Percentiles rank a stretch among this genome's conserved stretches.
These are phyloP conservation scores for Kwoniella dejecticola DNA, from an alignment of 768 basidiomycete species.

Conservation along the genomic window DNA sequence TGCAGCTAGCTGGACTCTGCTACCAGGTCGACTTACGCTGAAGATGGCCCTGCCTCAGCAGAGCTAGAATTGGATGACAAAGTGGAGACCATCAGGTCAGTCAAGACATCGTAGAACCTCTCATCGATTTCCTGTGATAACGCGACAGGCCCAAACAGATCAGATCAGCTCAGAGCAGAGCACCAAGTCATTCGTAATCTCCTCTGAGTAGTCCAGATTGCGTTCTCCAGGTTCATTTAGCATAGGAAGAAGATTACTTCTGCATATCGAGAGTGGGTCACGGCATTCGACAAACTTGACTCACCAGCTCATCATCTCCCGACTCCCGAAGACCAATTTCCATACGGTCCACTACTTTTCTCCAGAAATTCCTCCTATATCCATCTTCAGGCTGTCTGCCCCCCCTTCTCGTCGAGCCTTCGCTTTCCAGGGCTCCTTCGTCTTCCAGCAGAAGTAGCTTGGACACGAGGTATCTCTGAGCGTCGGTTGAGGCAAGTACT, in stretches of 20 bases:
- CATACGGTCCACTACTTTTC: slow-evolving; percentile 25
- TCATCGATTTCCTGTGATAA: slow-evolving; percentile 46
- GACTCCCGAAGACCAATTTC: slow-evolving; percentile 27
- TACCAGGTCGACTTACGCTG: no score
- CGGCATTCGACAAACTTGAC: no score
- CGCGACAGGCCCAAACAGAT: slow-evolving; percentile 15
- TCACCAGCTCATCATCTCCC: slow-evolving; percentile 16
- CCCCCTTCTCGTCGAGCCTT: no score
- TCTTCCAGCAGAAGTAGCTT: no score
- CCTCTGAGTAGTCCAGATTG: no score
- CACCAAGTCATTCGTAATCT: no score
- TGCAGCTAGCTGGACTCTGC: no score
- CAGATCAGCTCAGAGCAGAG: no score
- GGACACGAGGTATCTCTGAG: slow-evolving; percentile 1
- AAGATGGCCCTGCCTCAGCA: slow-evolving; percentile 17
- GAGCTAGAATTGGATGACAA: no score
- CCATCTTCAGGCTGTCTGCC: slow-evolving; percentile 19
- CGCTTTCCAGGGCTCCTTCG: no score
- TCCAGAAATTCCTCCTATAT: slow-evolving; percentile 31
- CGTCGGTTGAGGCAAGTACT: neutral
- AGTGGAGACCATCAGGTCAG: slow-evolving; percentile 38
- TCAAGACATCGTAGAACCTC: slow-evolving; percentile 41
- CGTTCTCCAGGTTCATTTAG: no score
- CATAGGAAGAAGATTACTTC: no score
- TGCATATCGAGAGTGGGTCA: neutral